Base-by-base conservation (phyloP, 1,284 basidiomycete species). In the Tilletia indica region DNA sequence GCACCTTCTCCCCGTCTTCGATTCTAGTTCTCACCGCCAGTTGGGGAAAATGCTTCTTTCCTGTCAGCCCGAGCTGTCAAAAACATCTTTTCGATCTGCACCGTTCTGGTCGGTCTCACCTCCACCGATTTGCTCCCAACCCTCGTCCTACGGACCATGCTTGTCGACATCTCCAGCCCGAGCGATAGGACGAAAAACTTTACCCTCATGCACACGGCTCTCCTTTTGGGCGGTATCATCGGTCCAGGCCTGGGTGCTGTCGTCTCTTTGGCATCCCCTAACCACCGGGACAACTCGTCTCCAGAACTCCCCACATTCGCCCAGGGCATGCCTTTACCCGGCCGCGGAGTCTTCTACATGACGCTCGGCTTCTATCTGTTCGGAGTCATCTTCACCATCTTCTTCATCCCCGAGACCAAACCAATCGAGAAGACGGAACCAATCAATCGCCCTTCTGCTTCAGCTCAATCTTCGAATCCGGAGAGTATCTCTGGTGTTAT, bases 391-490 rank as follows among this genome's bases (percentile, higher is more conserved):
- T 49, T 49, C 48, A 49, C 48, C 48, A 49, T 49, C 48, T 49
- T 49, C 48, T 49, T 49, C 48, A 49, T 49, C n/a, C 48, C 48
- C 48, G 48, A 49, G n/a, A 49, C 48, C 48, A 49, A 49, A n/a
- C 48, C n/a, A n/a, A 12, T n/a, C 48, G 48, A 49, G n/a, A 14
- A 1, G n/a, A 12, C 48, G 48, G 48, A 49, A 49, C 14, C 48
- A n/a, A 49, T 49, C n/a, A n/a, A 12, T 49, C 25, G 25, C 2
- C 25, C 25, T 31, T 12, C 48, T 12, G 48, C 48, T 49, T 14
- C 12, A 14, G 48, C 48, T 12, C 48, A 49, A 49, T 12, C n/a
- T 12, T 49, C 48, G 48, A n/a, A 12, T 14, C 12, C 12, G 48
- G 48, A n/a, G n/a, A n/a, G 14, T 49, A n/a, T 49, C 14, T 31